Conservation (phyloP, 306 rosid genomes). For the Fragaria iinumae region DNA sequence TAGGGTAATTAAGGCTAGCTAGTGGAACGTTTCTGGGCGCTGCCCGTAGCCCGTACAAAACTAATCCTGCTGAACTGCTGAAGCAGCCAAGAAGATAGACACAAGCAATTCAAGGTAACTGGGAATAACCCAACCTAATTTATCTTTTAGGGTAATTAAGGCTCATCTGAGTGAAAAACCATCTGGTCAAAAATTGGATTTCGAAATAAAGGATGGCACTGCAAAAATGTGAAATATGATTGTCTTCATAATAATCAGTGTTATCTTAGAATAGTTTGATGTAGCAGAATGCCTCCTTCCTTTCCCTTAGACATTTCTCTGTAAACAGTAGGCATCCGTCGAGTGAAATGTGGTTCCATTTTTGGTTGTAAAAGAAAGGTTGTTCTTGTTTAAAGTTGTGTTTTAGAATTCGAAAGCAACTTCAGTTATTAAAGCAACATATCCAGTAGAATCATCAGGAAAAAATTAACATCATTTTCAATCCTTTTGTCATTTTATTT, state of each 20-base stretch:
- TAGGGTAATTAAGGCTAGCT: constrained; percentile 32
- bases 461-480: too few relatives aligned
- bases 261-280: not conserved
- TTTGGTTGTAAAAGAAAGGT: not conserved
- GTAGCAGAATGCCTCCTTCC: not conserved
- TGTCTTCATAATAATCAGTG: not conserved
- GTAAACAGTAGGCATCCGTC: not conserved
- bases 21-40: constrained; percentile 70
- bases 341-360: not conserved
- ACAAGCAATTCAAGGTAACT: constrained; percentile 25
- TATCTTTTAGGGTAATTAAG: not conserved
- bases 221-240: not conserved
- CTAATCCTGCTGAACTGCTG: constrained; percentile 47
- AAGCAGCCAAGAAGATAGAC: constrained; percentile 53
- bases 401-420: too few relatives aligned
- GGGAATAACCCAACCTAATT: not conserved
- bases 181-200: not conserved
- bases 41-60: constrained; percentile 49
- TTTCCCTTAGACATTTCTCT: not conserved
- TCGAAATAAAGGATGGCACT: not conserved
- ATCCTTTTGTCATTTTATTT: too few relatives aligned
- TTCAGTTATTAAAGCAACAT: too few relatives aligned
- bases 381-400: not conserved
- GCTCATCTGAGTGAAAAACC: not conserved
- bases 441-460: not conserved